Evolutionary conservation across 1,284 basidiomycete genomes (phyloP).

Genomic region (Moniliophthora roreri): DNA sequence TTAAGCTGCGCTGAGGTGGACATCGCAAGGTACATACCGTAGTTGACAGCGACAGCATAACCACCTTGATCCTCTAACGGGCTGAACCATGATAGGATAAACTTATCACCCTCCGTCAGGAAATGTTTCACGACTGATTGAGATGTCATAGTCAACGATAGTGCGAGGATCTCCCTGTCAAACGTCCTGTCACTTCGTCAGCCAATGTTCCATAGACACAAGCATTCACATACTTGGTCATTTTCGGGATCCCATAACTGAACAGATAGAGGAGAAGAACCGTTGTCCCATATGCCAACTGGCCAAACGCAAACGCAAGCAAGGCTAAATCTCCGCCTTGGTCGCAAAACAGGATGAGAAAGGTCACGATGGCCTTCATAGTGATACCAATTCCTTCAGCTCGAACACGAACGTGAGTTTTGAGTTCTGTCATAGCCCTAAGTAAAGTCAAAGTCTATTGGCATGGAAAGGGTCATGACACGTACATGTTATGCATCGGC

Average conservation of each 20-base stretch:
- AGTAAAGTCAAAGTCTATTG: too few relatives aligned
- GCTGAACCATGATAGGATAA: conserved; percentile 82
- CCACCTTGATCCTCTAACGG: conserved; percentile 87
- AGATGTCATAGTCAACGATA: conserved; percentile 79
- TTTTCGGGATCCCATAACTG: conserved; percentile 26
- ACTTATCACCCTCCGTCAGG: conserved; percentile 93
- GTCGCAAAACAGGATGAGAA: conserved; percentile 59
- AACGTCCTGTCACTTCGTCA: conserved; percentile 32
- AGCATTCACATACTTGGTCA: conserved; percentile 9
- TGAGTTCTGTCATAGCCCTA: conserved; percentile 68
- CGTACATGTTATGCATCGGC: conserved; percentile 69
- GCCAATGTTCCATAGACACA: not conserved
- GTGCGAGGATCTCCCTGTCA: conserved; percentile 49
- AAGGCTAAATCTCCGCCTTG: conserved; percentile 50
- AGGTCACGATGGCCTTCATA: conserved; percentile 71
- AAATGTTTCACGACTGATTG: conserved; percentile 93
- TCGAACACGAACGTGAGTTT: conserved; percentile 68
- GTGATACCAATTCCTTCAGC: conserved; percentile 85
- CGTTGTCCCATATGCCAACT: conserved; percentile 65
- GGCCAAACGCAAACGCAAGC: conserved; percentile 81
- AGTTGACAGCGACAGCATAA: conserved; percentile 93
- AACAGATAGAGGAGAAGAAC: conserved; percentile 37
- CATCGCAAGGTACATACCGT: conserved; percentile 55
- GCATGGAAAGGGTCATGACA: too few relatives aligned
- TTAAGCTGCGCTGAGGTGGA: not conserved